Conservation (phyloP, 2,329 filamentous ascomycete genomes). For the Oidium heveae region DNA sequence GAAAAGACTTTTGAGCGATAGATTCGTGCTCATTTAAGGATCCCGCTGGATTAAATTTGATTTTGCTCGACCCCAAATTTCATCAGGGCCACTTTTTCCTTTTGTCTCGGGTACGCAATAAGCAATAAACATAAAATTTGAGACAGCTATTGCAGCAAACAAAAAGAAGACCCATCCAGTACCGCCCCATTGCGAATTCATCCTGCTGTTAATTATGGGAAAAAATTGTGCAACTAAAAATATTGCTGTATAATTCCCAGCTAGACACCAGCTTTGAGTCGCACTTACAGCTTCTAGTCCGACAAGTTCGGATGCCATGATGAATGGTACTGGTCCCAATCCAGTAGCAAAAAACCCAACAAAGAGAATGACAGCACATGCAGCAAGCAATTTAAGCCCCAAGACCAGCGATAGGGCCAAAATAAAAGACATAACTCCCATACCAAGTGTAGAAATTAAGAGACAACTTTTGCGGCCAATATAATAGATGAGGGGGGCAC, state of each 20-base stretch:
- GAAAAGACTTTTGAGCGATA: too few species aligned
- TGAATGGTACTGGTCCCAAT: conserved; percentile 82
- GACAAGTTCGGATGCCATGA: conserved; percentile 76
- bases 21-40: too few species aligned
- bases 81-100: conserved; percentile 59
- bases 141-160: conserved; percentile 50
- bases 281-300: conserved; percentile 76
- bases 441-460: conserved; percentile 57
- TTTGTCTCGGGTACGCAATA: conserved; percentile 67
- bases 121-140: conserved; percentile 47
- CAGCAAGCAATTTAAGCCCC: conserved; percentile 48
- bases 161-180: conserved; percentile 74
- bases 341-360: conserved; percentile 79
- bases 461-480: conserved; percentile 74
- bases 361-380: conserved; percentile 58
- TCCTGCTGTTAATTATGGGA: conserved; percentile 52
- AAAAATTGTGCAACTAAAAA: conserved; percentile 92
- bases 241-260: conserved; percentile 70
- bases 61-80: conserved; percentile 57
- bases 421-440: conserved; percentile 52
- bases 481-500: conserved; percentile 64
- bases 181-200: conserved; percentile 38
- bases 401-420: conserved; percentile 61
- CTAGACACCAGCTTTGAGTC: conserved; percentile 69
- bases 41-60: too few species aligned